Conservation (phyloP, 352 stramenopile species). For the Pseudoperonospora humuli region DNA sequence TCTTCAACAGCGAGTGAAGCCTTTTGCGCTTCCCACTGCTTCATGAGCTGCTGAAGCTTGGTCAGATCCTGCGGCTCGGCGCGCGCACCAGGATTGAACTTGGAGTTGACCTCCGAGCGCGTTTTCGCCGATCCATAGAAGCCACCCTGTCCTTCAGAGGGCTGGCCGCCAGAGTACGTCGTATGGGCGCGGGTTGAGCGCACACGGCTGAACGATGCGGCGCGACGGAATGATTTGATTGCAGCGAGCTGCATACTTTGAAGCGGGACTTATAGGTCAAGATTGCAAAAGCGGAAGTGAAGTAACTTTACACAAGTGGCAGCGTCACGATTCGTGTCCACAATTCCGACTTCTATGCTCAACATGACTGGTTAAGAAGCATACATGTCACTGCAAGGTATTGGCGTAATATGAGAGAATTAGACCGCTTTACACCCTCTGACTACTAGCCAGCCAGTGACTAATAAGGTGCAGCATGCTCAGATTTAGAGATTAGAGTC, state of each 20-base stretch:
- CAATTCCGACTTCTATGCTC: no score
- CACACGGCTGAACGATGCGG: conserved; percentile 1
- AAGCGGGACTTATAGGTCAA: not conserved
- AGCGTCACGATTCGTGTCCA: no score
- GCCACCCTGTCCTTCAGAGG: conserved; percentile 82
- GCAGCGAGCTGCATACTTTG: conserved; percentile 16
- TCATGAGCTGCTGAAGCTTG: conserved; percentile 54
- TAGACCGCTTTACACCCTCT: no score
- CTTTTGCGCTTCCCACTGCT: conserved; percentile 39
- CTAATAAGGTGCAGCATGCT: no score
- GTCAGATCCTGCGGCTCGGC: conserved; percentile 55
- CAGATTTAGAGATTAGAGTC: no score
- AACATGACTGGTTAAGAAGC: no score
- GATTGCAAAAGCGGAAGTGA: conserved; percentile 21
- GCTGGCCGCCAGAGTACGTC: conserved; percentile 86
- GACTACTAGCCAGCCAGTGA: no score
- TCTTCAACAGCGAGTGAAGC: conserved; percentile 31
- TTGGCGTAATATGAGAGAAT: no score
- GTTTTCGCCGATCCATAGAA: conserved; percentile 87
- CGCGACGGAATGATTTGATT: conserved; percentile 18
- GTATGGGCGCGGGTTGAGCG: conserved; percentile 29
- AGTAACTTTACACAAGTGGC: no score
- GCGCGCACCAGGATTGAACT: conserved; percentile 56
- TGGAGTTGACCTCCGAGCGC: conserved; percentile 54
- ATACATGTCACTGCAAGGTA: no score